Conservation (phyloP, 2,329 filamentous ascomycete species). For the Aspergillus quadrilineatus region DNA sequence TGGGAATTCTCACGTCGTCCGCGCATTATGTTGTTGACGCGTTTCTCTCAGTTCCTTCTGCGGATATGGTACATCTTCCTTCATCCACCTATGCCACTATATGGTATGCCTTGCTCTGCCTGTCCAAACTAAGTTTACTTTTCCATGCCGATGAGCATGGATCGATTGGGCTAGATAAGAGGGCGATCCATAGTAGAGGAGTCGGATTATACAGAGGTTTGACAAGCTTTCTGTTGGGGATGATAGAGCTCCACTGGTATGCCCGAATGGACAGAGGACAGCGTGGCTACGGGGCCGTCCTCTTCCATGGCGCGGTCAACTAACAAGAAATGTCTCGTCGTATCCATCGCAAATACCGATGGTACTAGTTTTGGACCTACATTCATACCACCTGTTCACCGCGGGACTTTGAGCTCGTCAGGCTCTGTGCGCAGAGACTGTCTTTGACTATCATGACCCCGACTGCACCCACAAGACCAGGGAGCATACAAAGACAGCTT, state of each 20-base stretch:
- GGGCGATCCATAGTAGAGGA: not conserved
- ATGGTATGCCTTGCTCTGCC: constrained; percentile 13
- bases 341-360: no score
- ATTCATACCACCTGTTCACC: no score
- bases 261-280: no score
- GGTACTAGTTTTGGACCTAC: no score
- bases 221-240: not conserved
- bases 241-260: not conserved
- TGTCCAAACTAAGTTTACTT: constrained; percentile 12
- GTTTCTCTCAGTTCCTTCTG: constrained; percentile 2
- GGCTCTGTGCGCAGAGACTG: no score
- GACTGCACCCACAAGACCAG: no score
- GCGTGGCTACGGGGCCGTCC: no score
- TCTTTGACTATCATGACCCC: no score
- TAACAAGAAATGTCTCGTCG: no score
- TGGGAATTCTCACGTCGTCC: constrained; percentile 2
- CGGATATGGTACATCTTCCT: constrained; percentile 4
- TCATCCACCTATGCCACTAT: constrained; percentile 6
- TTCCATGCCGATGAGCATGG: constrained; percentile 1
- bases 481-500: no score
- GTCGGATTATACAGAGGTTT: not conserved
- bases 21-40: constrained; percentile 6
- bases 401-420: no score
- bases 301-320: no score
- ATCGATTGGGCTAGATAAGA: not conserved